These are phyloP conservation scores for Fusarium sp. DNA, from an alignment of 2,329 filamentous ascomycete species.

Conservation along the genomic window DNA sequence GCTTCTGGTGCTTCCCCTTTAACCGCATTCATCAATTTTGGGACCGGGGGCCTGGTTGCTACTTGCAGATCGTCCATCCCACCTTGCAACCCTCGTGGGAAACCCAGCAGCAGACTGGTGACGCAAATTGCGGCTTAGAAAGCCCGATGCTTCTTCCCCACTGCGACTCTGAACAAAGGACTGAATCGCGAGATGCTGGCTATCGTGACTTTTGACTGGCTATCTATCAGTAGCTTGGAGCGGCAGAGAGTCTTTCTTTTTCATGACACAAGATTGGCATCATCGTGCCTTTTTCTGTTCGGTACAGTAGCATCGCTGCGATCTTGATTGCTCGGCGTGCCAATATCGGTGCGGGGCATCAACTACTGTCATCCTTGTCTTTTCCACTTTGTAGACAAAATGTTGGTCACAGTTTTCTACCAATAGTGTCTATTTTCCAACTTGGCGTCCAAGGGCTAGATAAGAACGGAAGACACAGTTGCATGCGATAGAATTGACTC, in stretches of 20 bases:
- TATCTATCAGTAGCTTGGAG: slow-evolving; percentile 23
- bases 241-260: slow-evolving; percentile 17
- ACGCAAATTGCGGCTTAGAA: slow-evolving; percentile 38
- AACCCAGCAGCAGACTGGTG: slow-evolving; percentile 35
- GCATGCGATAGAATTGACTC: neutral
- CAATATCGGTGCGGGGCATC: slow-evolving; percentile 40
- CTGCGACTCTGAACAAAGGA: slow-evolving; percentile 14
- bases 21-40: slow-evolving; percentile 36
- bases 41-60: slow-evolving; percentile 42
- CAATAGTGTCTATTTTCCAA: slow-evolving; percentile 1
- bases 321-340: slow-evolving; percentile 37
- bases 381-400: slow-evolving; percentile 22
- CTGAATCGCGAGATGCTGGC: slow-evolving; percentile 8
- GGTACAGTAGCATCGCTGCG: slow-evolving; percentile 23
- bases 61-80: slow-evolving; percentile 46
- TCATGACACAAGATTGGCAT: slow-evolving; percentile 47
- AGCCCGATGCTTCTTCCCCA: slow-evolving; percentile 6
- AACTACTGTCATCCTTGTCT: slow-evolving; percentile 38
- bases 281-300: slow-evolving; percentile 38
- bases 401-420: slow-evolving; percentile 6
- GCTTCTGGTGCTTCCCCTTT: slow-evolving; percentile 33
- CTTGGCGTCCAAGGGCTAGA: neutral
- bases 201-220: slow-evolving; percentile 24
- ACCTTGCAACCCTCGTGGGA: slow-evolving; percentile 37
- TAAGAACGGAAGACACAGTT: neutral